A percentile compares a stretch with the other conserved stretches of the same genome.
phyloP scores from a whole-genome alignment of 2,329 filamentous ascomycete species.

The Venturia aucupariae region DNA sequence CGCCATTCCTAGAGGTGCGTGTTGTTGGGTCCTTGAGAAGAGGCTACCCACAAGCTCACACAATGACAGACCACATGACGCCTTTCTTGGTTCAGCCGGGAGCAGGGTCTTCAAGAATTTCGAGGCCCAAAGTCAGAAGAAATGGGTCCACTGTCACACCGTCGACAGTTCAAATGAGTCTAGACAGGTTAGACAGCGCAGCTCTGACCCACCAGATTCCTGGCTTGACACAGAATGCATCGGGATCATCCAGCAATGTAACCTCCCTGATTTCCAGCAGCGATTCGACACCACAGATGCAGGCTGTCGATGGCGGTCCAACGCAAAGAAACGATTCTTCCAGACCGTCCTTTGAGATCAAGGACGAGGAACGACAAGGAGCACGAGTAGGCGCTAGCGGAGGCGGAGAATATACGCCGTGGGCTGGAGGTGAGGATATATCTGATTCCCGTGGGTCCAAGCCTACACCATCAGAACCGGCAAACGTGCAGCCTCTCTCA shows the following conservation, averaged over 20 bases:
- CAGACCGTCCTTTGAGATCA: neutral
- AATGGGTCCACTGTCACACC: conserved; percentile 3
- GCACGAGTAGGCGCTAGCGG: conserved; percentile 4
- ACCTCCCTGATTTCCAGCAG: conserved; percentile 11
- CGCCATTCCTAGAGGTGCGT: conserved; percentile 30
- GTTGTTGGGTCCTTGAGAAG: neutral
- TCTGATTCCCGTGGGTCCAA: neutral
- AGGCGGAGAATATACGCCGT: neutral
- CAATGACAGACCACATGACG: neutral
- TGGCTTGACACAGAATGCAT: neutral
- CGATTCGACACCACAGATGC: conserved; percentile 12
- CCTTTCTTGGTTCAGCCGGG: conserved; percentile 19
- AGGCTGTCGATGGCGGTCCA: conserved; percentile 7
- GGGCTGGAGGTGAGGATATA: neutral
- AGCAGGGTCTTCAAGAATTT: conserved; percentile 1
- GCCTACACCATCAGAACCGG: neutral
- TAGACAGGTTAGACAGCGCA: conserved; percentile 5
- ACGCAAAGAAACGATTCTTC: neutral
- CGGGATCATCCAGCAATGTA: conserved; percentile 10
- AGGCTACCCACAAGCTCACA: too few species aligned
- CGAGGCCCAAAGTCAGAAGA: conserved; percentile 7
- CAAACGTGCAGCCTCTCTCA: neutral
- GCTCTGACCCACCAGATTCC: neutral
- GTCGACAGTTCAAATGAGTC: conserved; percentile 2
- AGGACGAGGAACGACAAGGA: neutral